These are phyloP conservation scores for Stemphylium beticola DNA, from an alignment of 2,329 filamentous ascomycete genomes.

Conservation along the genomic window DNA sequence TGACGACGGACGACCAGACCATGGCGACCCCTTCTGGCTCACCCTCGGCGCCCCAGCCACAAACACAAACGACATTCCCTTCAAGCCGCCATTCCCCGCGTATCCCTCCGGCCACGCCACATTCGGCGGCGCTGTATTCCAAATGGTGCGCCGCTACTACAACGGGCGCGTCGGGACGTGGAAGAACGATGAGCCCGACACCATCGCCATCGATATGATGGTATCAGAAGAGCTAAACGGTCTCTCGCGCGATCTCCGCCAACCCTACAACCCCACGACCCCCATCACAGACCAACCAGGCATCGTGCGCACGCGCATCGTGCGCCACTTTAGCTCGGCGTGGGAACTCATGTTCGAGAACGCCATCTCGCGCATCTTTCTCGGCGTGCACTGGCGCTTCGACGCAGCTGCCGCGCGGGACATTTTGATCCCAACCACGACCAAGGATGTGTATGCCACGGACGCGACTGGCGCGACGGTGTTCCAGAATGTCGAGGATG, in stretches of 20 bases:
- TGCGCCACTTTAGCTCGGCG: slow-evolving; percentile 22
- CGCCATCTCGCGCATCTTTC: slow-evolving; percentile 34
- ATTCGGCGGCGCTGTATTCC: slow-evolving; percentile 32
- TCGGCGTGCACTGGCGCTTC: slow-evolving; percentile 40
- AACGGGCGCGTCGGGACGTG: slow-evolving; percentile 27
- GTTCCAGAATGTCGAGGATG: slow-evolving; percentile 18
- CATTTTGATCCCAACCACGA: slow-evolving; percentile 19
- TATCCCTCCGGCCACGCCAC: slow-evolving; percentile 38
- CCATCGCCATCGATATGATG: slow-evolving; percentile 27
- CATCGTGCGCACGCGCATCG: slow-evolving; percentile 31
- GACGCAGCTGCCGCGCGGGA: slow-evolving; percentile 33
- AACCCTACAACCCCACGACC: slow-evolving; percentile 27
- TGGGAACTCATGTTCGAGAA: slow-evolving; percentile 41
- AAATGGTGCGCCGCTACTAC: slow-evolving; percentile 34
- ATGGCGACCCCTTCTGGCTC: slow-evolving; percentile 33
- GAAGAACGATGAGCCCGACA: slow-evolving; percentile 25
- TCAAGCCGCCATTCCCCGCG: slow-evolving; percentile 37
- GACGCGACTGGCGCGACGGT: slow-evolving; percentile 14
- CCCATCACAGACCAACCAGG: slow-evolving; percentile 33
- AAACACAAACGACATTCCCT: slow-evolving; percentile 29
- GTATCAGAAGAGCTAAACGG: slow-evolving; percentile 36
- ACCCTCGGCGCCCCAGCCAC: slow-evolving; percentile 31
- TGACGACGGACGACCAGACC: slow-evolving; percentile 18
- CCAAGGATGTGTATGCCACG: slow-evolving; percentile 15
- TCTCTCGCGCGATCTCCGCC: slow-evolving; percentile 30